Percentiles rank a stretch among this genome's conserved stretches.
phyloP scores from a whole-genome alignment of 1,284 basidiomycete genomes.

The Cryptococcus deneoformans region DNA sequence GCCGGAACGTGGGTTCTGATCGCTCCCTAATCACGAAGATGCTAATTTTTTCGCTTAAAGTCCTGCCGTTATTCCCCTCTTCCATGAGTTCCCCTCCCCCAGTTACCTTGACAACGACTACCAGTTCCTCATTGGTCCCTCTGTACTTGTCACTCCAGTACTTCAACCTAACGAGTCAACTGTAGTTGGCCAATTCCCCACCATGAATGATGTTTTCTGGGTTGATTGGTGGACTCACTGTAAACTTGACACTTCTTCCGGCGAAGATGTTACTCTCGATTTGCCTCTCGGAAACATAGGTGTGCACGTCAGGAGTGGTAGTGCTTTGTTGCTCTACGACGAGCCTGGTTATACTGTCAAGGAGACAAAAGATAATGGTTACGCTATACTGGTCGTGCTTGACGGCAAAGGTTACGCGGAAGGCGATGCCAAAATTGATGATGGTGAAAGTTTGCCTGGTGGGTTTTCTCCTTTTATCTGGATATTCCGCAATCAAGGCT shows the following conservation, averaged over 20 bases:
- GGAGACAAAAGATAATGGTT: conserved; percentile 59
- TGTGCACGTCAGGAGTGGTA: conserved; percentile 62
- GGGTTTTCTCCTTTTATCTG: background rate
- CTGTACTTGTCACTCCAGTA: conserved; percentile 71
- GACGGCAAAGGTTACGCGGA: conserved; percentile 53
- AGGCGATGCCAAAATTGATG: conserved; percentile 62
- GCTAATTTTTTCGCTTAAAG: conserved; percentile 1
- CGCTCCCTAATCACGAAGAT: background rate
- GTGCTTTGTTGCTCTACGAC: conserved; percentile 59
- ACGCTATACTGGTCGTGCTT: conserved; percentile 59
- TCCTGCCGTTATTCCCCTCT: conserved; percentile 67
- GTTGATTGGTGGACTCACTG: conserved; percentile 72
- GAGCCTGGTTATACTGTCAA: conserved; percentile 59
- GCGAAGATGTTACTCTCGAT: conserved; percentile 53
- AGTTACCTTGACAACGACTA: conserved; percentile 62
- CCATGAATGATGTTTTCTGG: conserved; percentile 58
- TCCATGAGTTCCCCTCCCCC: conserved; percentile 70
- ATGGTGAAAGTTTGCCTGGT: conserved; percentile 50
- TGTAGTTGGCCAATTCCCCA: conserved; percentile 51
- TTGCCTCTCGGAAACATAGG: conserved; percentile 66
- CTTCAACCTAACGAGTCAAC: conserved; percentile 58
- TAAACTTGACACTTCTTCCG: conserved; percentile 24
- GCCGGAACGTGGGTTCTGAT: conserved; percentile 53
- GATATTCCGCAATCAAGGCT: background rate
- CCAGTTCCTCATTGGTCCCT: conserved; percentile 68